Evolutionary conservation across 768 basidiomycete genomes (phyloP).

Genomic region (Cystobasidium tubakii): DNA sequence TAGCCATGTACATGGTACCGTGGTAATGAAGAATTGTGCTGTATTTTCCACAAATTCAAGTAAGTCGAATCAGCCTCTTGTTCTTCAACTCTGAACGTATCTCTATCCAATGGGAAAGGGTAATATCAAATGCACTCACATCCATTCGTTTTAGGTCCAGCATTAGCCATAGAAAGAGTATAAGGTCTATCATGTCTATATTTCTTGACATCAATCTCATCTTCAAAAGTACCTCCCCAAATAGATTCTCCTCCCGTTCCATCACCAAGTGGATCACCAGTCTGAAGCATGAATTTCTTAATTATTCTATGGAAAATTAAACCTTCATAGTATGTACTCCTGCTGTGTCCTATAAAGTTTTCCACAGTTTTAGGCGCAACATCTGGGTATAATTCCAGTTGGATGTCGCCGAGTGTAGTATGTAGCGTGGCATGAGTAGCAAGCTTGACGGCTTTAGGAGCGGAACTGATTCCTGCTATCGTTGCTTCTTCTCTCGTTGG

Average conservation of each 20-base stretch:
- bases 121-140: slow-evolving; percentile 56
- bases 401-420: slow-evolving; percentile 90
- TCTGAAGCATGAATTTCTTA: slow-evolving; percentile 65
- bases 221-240: slow-evolving; percentile 94
- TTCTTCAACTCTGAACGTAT: too few relatives aligned
- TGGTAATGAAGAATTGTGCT: slow-evolving; percentile 44
- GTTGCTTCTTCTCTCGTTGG: slow-evolving; percentile 94
- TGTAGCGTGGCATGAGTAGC: slow-evolving; percentile 83
- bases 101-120: neutral
- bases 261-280: slow-evolving; percentile 86
- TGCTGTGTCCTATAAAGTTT: slow-evolving; percentile 89
- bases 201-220: slow-evolving; percentile 77
- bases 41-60: too few relatives aligned
- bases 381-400: slow-evolving; percentile 78
- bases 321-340: slow-evolving; percentile 84
- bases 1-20: slow-evolving; percentile 42
- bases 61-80: slow-evolving; percentile 67
- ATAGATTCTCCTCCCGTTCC: slow-evolving; percentile 85
- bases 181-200: slow-evolving; percentile 90
- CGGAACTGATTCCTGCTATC: slow-evolving; percentile 59
- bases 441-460: slow-evolving; percentile 55
- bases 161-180: slow-evolving; percentile 87
- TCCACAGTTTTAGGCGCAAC: slow-evolving; percentile 92
- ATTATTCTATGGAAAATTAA: slow-evolving; percentile 96
- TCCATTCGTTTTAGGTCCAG: slow-evolving; percentile 75